Evolutionary conservation across 345 rosid species (phyloP).

Genomic region (Corchorus capsularis): DNA sequence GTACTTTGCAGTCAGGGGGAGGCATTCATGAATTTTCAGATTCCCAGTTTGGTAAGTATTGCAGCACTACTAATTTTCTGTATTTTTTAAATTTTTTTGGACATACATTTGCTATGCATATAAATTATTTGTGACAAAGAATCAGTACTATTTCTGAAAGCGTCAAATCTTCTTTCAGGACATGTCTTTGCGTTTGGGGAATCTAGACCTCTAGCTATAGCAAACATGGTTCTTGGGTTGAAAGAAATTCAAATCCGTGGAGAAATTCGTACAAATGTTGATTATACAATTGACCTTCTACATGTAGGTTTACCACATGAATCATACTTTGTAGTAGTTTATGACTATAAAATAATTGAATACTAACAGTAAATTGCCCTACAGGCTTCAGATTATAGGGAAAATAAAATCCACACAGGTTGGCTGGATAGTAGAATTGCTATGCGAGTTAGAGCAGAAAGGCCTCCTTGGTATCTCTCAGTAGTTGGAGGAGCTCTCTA

Average conservation of each 20-base stretch:
- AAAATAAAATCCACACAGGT: constrained; percentile 97
- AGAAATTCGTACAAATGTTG: constrained; percentile 96
- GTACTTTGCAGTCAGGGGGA: constrained; percentile 91
- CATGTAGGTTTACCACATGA: constrained; percentile 60
- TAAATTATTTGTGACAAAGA: constrained; percentile 5
- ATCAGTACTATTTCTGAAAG: neutral
- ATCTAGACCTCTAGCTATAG: constrained; percentile 96
- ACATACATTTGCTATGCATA: neutral
- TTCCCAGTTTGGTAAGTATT: constrained; percentile 94
- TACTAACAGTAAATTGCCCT: constrained; percentile 27
- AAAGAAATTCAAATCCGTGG: constrained; percentile 99
- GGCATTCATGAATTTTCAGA: constrained; percentile 99
- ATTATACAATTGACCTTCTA: constrained; percentile 92
- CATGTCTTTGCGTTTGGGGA: constrained; percentile 99
- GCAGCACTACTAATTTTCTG: constrained; percentile 15
- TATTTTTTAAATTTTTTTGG: neutral
- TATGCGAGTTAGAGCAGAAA: constrained; percentile 99
- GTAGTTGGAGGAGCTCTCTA: constrained; percentile 97
- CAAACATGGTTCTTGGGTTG: constrained; percentile 99
- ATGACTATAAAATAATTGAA: constrained; percentile 18
- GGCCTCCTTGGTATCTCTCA: constrained; percentile 99
- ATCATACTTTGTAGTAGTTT: neutral
- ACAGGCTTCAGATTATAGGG: constrained; percentile 96
- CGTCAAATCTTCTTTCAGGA: constrained; percentile 47
- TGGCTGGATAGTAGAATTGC: constrained; percentile 99